Evolutionary conservation across 2,329 filamentous ascomycete species (phyloP).

Genomic region (Teratosphaeria pseudoeucalypti): DNA sequence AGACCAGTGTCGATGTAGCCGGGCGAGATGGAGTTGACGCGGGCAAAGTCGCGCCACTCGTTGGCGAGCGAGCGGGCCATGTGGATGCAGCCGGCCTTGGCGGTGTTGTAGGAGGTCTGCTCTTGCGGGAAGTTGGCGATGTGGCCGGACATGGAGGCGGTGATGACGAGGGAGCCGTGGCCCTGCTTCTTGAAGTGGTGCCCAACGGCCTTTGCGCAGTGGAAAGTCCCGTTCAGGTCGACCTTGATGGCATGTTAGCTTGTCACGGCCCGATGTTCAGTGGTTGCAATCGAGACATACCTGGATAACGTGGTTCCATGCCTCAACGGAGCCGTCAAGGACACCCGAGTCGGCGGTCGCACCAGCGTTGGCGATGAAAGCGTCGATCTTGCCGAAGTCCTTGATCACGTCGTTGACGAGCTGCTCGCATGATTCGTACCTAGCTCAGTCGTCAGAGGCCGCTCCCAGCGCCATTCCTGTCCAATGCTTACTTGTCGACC

Average conservation of each 20-base stretch:
- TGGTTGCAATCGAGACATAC: conserved; percentile 54
- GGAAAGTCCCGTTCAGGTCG: conserved; percentile 76
- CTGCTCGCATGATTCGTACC: conserved; percentile 44
- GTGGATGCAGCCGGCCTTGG: conserved; percentile 55
- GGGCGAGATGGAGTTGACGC: conserved; percentile 58
- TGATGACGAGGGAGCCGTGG: conserved; percentile 56
- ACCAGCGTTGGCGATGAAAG: conserved; percentile 60
- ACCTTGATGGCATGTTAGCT: conserved; percentile 71
- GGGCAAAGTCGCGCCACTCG: conserved; percentile 60
- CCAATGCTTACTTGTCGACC: conserved; percentile 34
- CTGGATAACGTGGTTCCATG: conserved; percentile 67
- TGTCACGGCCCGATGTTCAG: conserved; percentile 45
- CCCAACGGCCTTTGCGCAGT: conserved; percentile 83
- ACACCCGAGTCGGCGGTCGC: conserved; percentile 59
- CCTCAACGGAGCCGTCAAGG: conserved; percentile 58
- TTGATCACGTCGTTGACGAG: conserved; percentile 50
- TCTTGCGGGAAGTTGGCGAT: conserved; percentile 75
- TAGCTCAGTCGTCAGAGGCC: background rate
- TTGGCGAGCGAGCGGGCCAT: conserved; percentile 52
- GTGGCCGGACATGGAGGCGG: conserved; percentile 65
- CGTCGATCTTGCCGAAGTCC: conserved; percentile 62
- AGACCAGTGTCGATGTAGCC: conserved; percentile 60
- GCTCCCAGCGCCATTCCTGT: background rate
- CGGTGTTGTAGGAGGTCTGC: conserved; percentile 55
- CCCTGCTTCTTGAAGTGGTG: conserved; percentile 61